Conservation (phyloP, 2,329 filamentous ascomycete species). For the Ramularia collo-cygni region DNA sequence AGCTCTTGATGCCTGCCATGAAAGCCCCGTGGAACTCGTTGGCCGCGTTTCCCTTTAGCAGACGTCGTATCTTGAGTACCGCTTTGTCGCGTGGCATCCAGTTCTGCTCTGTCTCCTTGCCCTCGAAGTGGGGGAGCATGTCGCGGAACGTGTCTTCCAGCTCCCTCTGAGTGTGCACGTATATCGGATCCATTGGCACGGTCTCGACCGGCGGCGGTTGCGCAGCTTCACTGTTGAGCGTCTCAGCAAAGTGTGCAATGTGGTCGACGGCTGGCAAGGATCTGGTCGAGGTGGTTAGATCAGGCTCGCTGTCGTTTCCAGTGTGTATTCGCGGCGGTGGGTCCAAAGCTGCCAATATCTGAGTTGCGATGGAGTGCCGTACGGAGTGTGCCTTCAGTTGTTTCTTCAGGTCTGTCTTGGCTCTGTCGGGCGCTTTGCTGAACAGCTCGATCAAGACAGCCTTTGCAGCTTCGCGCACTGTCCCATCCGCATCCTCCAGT, state of each 20-base stretch:
- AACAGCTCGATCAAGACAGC: slow-evolving; percentile 80
- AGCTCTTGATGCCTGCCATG: slow-evolving; percentile 59
- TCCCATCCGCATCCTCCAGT: slow-evolving; percentile 82
- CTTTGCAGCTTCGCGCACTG: slow-evolving; percentile 80
- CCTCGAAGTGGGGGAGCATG: slow-evolving; percentile 78
- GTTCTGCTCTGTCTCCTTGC: slow-evolving; percentile 82
- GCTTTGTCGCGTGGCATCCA: slow-evolving; percentile 83
- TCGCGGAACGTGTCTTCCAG: slow-evolving; percentile 80
- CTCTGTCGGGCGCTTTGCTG: slow-evolving; percentile 68
- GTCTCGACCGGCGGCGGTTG: slow-evolving; percentile 56
- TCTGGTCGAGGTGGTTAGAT: slow-evolving; percentile 37
- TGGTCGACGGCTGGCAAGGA: slow-evolving; percentile 36
- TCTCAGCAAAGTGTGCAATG: slow-evolving; percentile 39
- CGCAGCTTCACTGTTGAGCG: slow-evolving; percentile 41
- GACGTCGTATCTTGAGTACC: slow-evolving; percentile 65
- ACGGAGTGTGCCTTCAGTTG: slow-evolving; percentile 81
- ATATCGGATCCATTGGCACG: slow-evolving; percentile 69
- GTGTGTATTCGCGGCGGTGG: slow-evolving; percentile 19
- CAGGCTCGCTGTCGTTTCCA: slow-evolving; percentile 21
- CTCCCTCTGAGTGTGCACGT: slow-evolving; percentile 77
- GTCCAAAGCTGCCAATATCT: slow-evolving; percentile 56
- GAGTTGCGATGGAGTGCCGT: slow-evolving; percentile 74
- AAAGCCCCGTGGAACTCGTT: slow-evolving; percentile 68
- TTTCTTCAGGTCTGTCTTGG: slow-evolving; percentile 81
- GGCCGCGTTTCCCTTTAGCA: slow-evolving; percentile 77